Conservation (phyloP, 2,329 filamentous ascomycete species). For the Apiospora kogelbergensis region DNA sequence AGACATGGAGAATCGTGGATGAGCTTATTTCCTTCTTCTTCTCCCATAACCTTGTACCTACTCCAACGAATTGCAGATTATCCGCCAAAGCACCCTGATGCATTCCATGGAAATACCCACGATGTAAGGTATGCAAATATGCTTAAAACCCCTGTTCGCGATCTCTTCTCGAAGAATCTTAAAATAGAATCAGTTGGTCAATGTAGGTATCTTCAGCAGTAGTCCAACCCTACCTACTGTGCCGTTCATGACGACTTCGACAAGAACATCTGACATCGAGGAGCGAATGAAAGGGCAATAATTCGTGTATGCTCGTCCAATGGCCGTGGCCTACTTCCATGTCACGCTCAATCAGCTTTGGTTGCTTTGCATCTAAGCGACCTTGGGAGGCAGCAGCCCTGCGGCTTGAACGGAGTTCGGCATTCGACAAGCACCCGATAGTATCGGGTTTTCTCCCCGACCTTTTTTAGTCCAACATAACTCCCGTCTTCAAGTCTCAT, state of each 20-base stretch:
- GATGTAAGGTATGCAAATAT: not conserved
- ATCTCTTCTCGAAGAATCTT: not conserved
- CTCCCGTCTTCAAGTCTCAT: not conserved
- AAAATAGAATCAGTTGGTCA: not conserved
- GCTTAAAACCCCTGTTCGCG: not conserved
- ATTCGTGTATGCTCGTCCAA: not conserved
- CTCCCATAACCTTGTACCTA: not conserved
- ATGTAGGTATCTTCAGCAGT: not conserved
- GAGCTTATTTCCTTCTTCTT: not conserved
- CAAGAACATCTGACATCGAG: not conserved
- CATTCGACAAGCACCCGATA: not conserved
- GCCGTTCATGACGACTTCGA: not conserved
- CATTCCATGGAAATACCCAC: not conserved
- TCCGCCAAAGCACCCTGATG: not conserved
- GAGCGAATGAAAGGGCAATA: not conserved
- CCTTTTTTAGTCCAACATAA: not conserved
- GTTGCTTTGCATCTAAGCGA: slow-evolving; percentile 2
- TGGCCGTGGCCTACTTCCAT: not conserved
- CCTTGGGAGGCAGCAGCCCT: not conserved
- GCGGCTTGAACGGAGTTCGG: not conserved
- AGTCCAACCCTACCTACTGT: not conserved
- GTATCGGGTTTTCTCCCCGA: not conserved
- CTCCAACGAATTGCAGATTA: not conserved
- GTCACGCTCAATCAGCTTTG: not conserved
- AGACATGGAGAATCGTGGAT: not conserved